phyloP scores from a whole-genome alignment of 805 yeast species.

The Yamadazyma nakazawae region DNA sequence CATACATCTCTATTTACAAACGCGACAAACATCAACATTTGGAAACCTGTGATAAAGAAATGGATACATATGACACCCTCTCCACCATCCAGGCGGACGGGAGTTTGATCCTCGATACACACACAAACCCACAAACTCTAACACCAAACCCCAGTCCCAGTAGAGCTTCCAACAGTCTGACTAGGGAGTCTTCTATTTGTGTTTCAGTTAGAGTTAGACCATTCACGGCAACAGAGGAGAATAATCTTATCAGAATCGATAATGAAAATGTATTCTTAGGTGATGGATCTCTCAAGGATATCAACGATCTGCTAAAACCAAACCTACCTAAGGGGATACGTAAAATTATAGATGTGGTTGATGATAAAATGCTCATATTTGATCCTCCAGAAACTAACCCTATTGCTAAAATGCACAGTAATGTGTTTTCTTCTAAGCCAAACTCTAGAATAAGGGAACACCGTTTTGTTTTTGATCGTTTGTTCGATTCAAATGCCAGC shows the following conservation, averaged over 20 bases:
- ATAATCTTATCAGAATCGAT: conserved; percentile 41
- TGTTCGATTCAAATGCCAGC: conserved; percentile 62
- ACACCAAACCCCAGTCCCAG: not conserved
- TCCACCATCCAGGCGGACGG: not conserved
- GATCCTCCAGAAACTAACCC: conserved; percentile 81
- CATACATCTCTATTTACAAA: not conserved
- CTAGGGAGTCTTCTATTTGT: conserved; percentile 56
- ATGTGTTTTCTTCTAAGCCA: conserved; percentile 35
- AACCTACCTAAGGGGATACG: conserved; percentile 51
- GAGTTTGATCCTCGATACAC: not conserved
- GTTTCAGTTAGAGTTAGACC: conserved; percentile 86
- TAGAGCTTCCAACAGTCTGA: not conserved
- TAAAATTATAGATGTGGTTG: conserved; percentile 74
- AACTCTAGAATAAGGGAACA: conserved; percentile 61
- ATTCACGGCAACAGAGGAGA: conserved; percentile 59
- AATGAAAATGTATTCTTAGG: conserved; percentile 46
- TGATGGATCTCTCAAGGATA: conserved; percentile 46
- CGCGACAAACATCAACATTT: not conserved
- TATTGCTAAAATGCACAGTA: conserved; percentile 45
- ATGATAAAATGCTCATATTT: conserved; percentile 79
- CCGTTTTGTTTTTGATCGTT: conserved; percentile 74
- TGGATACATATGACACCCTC: not conserved
- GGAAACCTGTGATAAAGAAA: not conserved
- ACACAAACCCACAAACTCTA: not conserved
- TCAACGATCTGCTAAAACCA: not conserved